Conservation (phyloP, 2,329 filamentous ascomycete genomes). For the Orbilia brochopaga region DNA sequence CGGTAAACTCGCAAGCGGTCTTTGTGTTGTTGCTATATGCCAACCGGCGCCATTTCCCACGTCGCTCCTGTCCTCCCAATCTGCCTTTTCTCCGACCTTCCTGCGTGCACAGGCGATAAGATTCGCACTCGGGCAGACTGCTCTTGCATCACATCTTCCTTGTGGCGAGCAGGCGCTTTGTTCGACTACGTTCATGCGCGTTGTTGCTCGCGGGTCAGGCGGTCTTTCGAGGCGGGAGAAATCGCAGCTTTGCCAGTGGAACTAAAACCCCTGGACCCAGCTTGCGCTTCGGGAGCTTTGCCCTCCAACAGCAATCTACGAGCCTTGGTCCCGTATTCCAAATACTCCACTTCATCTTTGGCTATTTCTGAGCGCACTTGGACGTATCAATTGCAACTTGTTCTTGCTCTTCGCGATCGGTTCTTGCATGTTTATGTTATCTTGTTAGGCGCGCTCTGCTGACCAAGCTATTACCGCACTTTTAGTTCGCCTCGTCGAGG, state of each 20-base stretch:
- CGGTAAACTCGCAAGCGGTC: slow-evolving; percentile 15
- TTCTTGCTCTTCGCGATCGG: background rate
- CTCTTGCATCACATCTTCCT: background rate
- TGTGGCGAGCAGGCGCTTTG: background rate
- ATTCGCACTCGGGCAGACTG: background rate
- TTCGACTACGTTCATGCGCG: too few relatives aligned
- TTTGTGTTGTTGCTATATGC: slow-evolving; percentile 18
- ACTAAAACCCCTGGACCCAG: slow-evolving; percentile 4
- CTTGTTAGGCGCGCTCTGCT: slow-evolving; percentile 20
- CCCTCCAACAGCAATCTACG: background rate
- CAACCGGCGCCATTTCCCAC: background rate
- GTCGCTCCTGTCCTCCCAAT: background rate
- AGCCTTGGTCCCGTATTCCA: background rate
- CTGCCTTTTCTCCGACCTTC: background rate
- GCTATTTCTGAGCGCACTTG: slow-evolving; percentile 2
- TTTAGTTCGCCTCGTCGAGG: slow-evolving; percentile 55
- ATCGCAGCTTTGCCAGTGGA: background rate
- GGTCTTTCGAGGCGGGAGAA: too few relatives aligned
- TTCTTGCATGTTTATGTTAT: slow-evolving; percentile 2
- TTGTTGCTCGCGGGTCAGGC: too few relatives aligned
- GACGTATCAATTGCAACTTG: too few relatives aligned
- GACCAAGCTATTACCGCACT: slow-evolving; percentile 14
- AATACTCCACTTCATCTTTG: background rate
- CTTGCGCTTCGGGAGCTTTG: background rate
- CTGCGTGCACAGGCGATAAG: background rate